These are phyloP conservation scores for Dictyophora rubrovolvata DNA, from an alignment of 768 basidiomycete species.

Conservation along the genomic window DNA sequence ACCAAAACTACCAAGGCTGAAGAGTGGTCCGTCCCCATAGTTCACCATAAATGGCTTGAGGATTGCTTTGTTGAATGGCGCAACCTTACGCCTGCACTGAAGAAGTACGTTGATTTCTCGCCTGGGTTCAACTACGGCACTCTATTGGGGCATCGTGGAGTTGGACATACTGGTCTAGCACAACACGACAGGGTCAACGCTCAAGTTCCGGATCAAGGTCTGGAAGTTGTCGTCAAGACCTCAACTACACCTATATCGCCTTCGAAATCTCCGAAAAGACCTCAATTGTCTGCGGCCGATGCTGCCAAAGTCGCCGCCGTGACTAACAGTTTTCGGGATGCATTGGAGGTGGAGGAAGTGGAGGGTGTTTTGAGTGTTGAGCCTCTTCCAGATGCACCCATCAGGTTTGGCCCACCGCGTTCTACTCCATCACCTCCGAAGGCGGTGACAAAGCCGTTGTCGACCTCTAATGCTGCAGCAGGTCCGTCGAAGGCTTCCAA, in stretches of 20 bases:
- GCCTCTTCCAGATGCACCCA: not conserved
- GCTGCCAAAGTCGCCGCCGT: not conserved
- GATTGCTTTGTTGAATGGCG: constrained; percentile 82
- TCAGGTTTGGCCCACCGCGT: not conserved
- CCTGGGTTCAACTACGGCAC: constrained; percentile 54
- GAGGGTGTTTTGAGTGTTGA: constrained; percentile 1
- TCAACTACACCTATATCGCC: not conserved
- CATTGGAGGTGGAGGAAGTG: constrained; percentile 10
- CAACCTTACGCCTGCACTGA: constrained; percentile 48
- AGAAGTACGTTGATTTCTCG: constrained; percentile 64
- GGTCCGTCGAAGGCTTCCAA: no score
- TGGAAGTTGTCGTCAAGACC: not conserved
- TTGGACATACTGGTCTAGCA: constrained; percentile 17
- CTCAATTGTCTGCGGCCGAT: not conserved
- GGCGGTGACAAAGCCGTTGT: not conserved
- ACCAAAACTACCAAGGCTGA: constrained; percentile 64
- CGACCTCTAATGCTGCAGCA: not conserved
- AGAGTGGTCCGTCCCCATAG: constrained; percentile 75
- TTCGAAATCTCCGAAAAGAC: constrained; percentile 1
- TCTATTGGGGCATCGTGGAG: constrained; percentile 25
- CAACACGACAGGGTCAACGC: not conserved
- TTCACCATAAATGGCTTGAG: constrained; percentile 88
- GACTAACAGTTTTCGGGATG: constrained; percentile 6
- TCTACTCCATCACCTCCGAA: no score
- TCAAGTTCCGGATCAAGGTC: not conserved